A percentile compares a stretch with the other conserved stretches of the same genome.
Conservation (phyloP, 2,329 filamentous ascomycete genomes). For the Pseudohalonectria lignicola region DNA sequence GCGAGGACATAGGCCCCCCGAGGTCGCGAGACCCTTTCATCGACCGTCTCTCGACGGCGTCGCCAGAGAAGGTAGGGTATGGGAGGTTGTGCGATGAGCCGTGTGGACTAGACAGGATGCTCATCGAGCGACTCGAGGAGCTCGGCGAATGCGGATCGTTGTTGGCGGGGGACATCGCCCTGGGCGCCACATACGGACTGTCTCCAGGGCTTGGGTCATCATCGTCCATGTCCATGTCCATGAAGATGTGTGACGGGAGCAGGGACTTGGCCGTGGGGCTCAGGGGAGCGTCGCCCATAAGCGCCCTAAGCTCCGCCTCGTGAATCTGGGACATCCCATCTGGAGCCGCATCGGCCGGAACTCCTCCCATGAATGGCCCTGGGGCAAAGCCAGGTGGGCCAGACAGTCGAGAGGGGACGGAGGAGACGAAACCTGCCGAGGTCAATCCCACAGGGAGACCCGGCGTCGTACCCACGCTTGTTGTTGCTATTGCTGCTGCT, state of each 20-base stretch:
- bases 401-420: constrained; percentile 21
- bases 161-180: constrained; percentile 21
- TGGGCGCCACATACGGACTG: constrained; percentile 24
- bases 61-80: constrained; percentile 35
- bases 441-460: no score
- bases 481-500: no score
- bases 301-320: constrained; percentile 49
- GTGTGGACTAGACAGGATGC: constrained; percentile 50
- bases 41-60: constrained; percentile 32
- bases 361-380: constrained; percentile 40
- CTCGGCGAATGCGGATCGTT: constrained; percentile 48
- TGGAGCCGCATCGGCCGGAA: constrained; percentile 1
- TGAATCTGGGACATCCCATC: constrained; percentile 31
- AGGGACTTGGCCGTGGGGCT: constrained; percentile 67
- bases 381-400: constrained; percentile 38
- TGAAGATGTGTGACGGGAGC: constrained; percentile 52
- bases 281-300: constrained; percentile 57
- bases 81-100: constrained; percentile 47
- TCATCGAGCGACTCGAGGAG: constrained; percentile 46
- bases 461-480: constrained; percentile 20
- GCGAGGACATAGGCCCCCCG: constrained; percentile 26
- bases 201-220: constrained; percentile 31
- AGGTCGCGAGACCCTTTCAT: constrained; percentile 17
- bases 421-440: no score
- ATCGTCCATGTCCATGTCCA: constrained; percentile 27